Evolutionary conservation across 371 early-diverging fungal genomes (phyloP), one percentile per base, ranked within the genome.

Genomic region (Rhizopus stolonifer): DNA sequence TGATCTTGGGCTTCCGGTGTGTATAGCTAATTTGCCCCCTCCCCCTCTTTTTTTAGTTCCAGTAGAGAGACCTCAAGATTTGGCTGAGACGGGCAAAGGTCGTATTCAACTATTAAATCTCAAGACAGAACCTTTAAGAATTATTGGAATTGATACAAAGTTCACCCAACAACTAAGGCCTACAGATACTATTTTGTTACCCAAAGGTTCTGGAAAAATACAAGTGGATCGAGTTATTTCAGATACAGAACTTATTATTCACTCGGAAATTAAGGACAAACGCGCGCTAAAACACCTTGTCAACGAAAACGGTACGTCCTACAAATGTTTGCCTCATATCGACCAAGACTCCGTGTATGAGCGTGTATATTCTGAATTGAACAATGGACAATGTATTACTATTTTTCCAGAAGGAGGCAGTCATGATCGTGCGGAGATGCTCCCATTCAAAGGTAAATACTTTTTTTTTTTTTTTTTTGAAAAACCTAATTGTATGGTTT

Each of bases 371-470:
- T 82, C 84, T 9, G 85, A 90, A 21, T 65, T 98, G 29, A 80
- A 86, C 52, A 68, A 78, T 25, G 92, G 93, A 21, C 83, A 83
- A 21, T 91, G 94, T 60, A 86, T 98, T 13, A 97, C 98, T 7
- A 98, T 98, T 56, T 98, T 98, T 69, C 99, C 99, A 2, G 99
- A 97, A 63, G 98, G 99, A 22, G 98, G 98, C 6, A 90, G 90
- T 49, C 99, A 98, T 69, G 99, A 98, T 63, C 91, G 96, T 24
- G 82, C 92, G 10, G 91, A 95, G 59, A 83, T 98, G 81, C 69
- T 98, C 48, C 98, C 98, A 24, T 72, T 97, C 45, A 97, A 96
- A 82, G 84, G 84, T 83, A 60, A 18, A 36, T 5, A 29, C 29
- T 29, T 9, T 11, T 29, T 11, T 9, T 29, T 6, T 29, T 6